Evolutionary conservation across 495 filamentous ascomycete species (phyloP).

Genomic region (Penicillium ochrochloron): DNA sequence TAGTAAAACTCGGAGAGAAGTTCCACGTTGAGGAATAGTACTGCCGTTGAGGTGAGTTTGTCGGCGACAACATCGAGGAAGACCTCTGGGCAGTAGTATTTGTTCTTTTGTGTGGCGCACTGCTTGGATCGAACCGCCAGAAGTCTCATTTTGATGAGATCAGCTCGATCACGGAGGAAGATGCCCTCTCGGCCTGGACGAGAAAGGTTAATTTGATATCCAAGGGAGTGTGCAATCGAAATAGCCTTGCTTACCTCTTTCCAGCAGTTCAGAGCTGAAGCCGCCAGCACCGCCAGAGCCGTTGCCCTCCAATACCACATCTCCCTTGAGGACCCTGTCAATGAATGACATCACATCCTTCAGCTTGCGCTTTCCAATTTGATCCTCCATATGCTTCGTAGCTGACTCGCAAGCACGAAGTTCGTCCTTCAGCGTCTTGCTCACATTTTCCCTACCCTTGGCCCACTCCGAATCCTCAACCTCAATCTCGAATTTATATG

Average conservation of each 20-base stretch:
- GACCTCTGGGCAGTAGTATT: slow-evolving; percentile 95
- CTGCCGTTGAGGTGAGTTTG: slow-evolving; percentile 91
- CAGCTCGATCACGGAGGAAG: slow-evolving; percentile 89
- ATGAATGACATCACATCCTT: slow-evolving; percentile 91
- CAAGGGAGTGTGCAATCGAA: neutral
- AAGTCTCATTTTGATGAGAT: slow-evolving; percentile 88
- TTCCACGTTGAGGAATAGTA: slow-evolving; percentile 97
- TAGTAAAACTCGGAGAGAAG: slow-evolving; percentile 96
- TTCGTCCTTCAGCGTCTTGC: slow-evolving; percentile 79
- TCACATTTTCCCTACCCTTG: slow-evolving; percentile 78
- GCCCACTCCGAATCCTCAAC: slow-evolving; percentile 88
- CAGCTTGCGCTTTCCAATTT: slow-evolving; percentile 77
- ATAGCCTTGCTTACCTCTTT: slow-evolving; percentile 63
- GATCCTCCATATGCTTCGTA: slow-evolving; percentile 71
- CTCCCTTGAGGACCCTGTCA: slow-evolving; percentile 82
- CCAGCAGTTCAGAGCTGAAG: slow-evolving; percentile 80
- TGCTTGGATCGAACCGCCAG: slow-evolving; percentile 84
- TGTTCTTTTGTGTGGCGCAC: slow-evolving; percentile 79
- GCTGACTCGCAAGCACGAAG: slow-evolving; percentile 81
- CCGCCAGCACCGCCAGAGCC: slow-evolving; percentile 85
- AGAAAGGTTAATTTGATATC: slow-evolving; percentile 25
- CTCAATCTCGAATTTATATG: slow-evolving; percentile 97
- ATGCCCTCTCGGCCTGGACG: slow-evolving; percentile 79
- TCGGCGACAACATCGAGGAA: slow-evolving; percentile 97
- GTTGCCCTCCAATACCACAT: slow-evolving; percentile 81